These are phyloP conservation scores for Globisporangium emineosum DNA, from an alignment of 352 stramenopile species.

Conservation along the genomic window DNA sequence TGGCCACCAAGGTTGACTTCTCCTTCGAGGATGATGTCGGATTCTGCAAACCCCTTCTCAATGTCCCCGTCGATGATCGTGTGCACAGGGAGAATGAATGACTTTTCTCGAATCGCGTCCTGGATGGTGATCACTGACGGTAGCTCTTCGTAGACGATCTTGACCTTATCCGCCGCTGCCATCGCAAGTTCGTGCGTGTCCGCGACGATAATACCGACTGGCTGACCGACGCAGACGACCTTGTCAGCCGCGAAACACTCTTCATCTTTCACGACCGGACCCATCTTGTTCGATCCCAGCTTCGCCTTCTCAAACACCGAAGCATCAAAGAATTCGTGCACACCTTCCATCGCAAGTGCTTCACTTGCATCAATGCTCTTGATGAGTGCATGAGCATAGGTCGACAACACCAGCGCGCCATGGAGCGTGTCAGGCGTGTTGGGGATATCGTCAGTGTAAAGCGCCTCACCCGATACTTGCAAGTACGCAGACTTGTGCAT, in stretches of 20 bases:
- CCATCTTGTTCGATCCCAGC: constrained; percentile 78
- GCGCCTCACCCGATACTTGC: constrained; percentile 93
- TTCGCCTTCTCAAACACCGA: constrained; percentile 57
- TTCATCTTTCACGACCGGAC: constrained; percentile 82
- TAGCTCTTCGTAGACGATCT: constrained; percentile 88
- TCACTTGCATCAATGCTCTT: constrained; percentile 81
- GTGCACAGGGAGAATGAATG: constrained; percentile 87
- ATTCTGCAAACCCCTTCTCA: constrained; percentile 57
- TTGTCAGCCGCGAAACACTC: constrained; percentile 78
- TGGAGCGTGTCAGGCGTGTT: constrained; percentile 87
- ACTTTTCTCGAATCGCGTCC: constrained; percentile 91
- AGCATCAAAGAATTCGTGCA: constrained; percentile 86
- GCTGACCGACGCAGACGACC: constrained; percentile 76
- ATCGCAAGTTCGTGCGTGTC: constrained; percentile 78
- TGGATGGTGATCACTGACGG: constrained; percentile 93
- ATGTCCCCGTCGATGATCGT: constrained; percentile 85
- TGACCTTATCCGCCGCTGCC: constrained; percentile 76
- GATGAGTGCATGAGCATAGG: constrained; percentile 74
- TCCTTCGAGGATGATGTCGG: constrained; percentile 80
- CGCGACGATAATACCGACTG: constrained; percentile 81
- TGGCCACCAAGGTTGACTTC: constrained; percentile 90
- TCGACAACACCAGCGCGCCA: constrained; percentile 90
- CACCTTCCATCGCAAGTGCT: constrained; percentile 84
- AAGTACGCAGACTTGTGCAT: constrained; percentile 92
- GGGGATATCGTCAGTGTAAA: constrained; percentile 95